Evolutionary conservation across 2,329 filamentous ascomycete species (phyloP), one percentile per base, ranked within the genome.

Genomic region (Fusarium verrucosum): DNA sequence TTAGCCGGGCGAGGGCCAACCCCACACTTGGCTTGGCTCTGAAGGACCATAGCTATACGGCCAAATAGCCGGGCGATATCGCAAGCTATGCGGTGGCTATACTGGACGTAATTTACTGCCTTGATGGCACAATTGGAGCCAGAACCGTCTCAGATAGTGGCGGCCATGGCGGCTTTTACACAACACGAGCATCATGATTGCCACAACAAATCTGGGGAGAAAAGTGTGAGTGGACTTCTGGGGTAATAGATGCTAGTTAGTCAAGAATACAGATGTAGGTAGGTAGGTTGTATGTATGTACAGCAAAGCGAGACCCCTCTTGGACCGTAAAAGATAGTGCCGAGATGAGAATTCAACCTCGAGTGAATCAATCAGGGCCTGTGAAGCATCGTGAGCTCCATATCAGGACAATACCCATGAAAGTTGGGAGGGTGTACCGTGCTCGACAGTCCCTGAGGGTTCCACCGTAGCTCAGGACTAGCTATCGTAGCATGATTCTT

Each of bases 321-420:
- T 37, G 51, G 53, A 49, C 41, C 53, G 35, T 20, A 55, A 47
- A 54, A 52, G 45, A 28, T 49, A 62, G 45, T 50, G 58, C 60
- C 59, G 59, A 58, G 50, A 45, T 52, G 30, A 61, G 55, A 56
- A 58, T 55, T 41, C 37, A 70, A 63, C 58, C 46, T 56, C 63
- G 45, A 38, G 44, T 57, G 46, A 63, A 56, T 44, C 42, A 54
- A 55, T 47, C 26, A 56, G 50, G 43, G 22, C 37, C 50, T 42
- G 41, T 69, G 69, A 71, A 57, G 69, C 59, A 71, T 71, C 69
- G 67, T 70, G 63, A 66, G 66, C 53, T 58, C 66, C 58, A 35
- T 53, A 64, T 42, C 25, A 53, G 50, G 60, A 50, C 47, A 50
- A 51, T 56, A 69, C 62, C 51, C 51, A 60, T 58, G 33, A 50